Percentiles rank a stretch among this genome's conserved stretches.
phyloP scores from a whole-genome alignment of 192 early-diverging fungal species.

The Backusella tuberculispora region DNA sequence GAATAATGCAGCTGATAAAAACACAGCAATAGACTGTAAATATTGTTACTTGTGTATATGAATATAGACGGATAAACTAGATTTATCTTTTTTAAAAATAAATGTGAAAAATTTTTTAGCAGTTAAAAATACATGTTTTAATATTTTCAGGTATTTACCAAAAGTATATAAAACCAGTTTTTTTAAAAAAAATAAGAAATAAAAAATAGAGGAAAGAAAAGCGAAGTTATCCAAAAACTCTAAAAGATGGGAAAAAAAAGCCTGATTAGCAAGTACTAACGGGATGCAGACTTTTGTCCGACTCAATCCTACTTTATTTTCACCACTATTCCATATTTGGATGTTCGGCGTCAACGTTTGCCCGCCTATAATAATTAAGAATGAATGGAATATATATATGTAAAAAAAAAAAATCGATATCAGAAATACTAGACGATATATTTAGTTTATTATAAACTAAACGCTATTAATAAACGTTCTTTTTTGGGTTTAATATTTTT shows the following conservation, averaged over 20 bases:
- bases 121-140: no score
- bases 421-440: no score
- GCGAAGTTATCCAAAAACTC: slow-evolving; percentile 11
- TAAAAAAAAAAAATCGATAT: neutral
- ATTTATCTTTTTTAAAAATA: no score
- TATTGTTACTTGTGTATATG: no score
- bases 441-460: neutral
- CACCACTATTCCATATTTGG: slow-evolving; percentile 14
- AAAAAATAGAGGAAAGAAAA: slow-evolving; percentile 15
- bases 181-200: neutral
- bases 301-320: slow-evolving; percentile 13
- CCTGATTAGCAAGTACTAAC: neutral
- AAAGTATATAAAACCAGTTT: neutral
- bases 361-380: slow-evolving; percentile 3
- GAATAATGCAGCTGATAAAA: no score
- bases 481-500: neutral
- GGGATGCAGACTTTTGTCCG: slow-evolving; percentile 9
- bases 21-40: no score
- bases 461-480: neutral
- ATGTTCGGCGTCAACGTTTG: neutral
- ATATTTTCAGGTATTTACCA: neutral
- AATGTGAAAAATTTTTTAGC: neutral
- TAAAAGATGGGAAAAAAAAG: slow-evolving; percentile 5
- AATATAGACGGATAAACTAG: no score
- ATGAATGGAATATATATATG: neutral